Conservation (phyloP, 106 monocot species). For the Vanilla planifolia region DNA sequence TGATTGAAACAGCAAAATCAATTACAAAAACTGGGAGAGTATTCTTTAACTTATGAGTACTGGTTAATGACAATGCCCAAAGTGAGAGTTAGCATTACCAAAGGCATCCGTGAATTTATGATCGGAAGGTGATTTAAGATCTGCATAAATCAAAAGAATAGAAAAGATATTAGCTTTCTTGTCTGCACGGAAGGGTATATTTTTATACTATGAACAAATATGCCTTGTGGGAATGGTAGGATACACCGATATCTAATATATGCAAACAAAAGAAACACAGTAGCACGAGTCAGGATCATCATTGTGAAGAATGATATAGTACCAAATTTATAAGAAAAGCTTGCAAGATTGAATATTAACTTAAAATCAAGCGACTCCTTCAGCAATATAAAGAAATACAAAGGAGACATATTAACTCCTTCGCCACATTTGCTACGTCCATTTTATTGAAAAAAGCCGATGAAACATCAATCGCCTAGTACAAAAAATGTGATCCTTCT, state of each 20-base stretch:
- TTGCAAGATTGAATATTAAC: neutral
- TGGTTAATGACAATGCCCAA: neutral
- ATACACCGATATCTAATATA: too few relatives aligned
- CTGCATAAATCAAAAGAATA: constrained; percentile 33
- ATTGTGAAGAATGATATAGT: neutral
- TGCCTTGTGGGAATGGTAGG: neutral
- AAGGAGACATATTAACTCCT: neutral
- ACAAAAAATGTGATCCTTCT: too few relatives aligned
- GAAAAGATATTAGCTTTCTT: constrained; percentile 1
- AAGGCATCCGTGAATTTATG: constrained; percentile 71
- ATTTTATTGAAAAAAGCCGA: too few relatives aligned
- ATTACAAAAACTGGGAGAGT: too few relatives aligned
- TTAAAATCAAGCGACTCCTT: neutral
- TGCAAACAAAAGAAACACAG: neutral
- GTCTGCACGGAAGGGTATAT: neutral
- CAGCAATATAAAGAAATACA: neutral
- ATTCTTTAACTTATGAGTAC: too few relatives aligned
- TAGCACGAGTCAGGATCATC: constrained; percentile 1
- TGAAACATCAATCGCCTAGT: too few relatives aligned
- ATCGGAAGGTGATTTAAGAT: constrained; percentile 64
- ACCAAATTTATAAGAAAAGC: too few relatives aligned
- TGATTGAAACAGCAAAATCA: too few relatives aligned
- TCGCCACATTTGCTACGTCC: too few relatives aligned
- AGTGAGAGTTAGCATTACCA: constrained; percentile 38
- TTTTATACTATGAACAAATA: neutral